Percentiles rank a stretch among this genome's conserved stretches.
Conservation (phyloP, 139 green algal species). For the Pleodorina starrii region DNA sequence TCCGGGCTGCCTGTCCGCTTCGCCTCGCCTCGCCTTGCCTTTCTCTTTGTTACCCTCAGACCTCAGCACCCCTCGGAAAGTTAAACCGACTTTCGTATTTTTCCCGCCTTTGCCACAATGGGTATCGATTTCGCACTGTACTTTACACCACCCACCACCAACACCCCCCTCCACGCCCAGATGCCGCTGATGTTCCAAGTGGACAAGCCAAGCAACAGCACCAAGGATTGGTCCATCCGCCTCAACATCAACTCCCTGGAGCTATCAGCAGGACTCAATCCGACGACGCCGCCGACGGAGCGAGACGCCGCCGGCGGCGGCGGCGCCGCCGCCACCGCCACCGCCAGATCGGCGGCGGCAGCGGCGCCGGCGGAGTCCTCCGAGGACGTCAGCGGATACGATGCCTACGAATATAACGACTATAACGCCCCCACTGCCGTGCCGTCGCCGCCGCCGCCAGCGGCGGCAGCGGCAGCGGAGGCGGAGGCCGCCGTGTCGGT, state of each 20-base stretch:
- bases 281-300: not conserved
- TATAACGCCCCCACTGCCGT: not conserved
- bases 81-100: no score
- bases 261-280: not conserved
- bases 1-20: no score
- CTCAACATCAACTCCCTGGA: conserved; percentile 25
- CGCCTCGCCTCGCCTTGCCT: no score
- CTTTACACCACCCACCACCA: no score
- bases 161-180: no score
- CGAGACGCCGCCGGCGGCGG: not conserved
- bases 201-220: not conserved
- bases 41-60: no score
- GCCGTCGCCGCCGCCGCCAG: not conserved
- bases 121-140: no score
- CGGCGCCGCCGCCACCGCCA: no score
- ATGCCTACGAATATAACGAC: not conserved
- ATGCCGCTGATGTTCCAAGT: conserved; percentile 12
- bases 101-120: no score
- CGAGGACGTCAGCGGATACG: not conserved
- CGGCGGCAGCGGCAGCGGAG: not conserved
- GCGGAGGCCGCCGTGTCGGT: not conserved
- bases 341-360: not conserved
- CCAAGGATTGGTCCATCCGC: not conserved
- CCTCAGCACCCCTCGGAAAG: no score
- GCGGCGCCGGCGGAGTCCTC: not conserved